Evolutionary conservation across 2,329 filamentous ascomycete genomes (phyloP).

Genomic region (Sclerotinia sclerotiorum): DNA sequence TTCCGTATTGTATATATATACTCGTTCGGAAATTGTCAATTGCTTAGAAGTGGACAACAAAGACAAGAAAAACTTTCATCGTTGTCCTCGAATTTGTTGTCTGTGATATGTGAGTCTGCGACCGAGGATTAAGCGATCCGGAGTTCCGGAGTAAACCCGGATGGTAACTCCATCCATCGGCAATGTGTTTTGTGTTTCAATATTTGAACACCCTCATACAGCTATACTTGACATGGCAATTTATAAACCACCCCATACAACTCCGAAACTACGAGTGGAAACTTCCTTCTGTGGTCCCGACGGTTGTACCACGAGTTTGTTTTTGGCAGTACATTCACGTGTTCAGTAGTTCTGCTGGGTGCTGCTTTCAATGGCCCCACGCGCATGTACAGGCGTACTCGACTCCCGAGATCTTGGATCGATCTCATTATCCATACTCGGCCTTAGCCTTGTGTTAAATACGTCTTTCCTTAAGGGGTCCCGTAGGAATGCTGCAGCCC

Average conservation of each 20-base stretch:
- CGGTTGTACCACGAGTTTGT: neutral
- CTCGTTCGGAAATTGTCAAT: neutral
- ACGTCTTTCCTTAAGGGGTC: neutral
- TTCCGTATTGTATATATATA: neutral
- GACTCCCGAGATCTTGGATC: conserved; percentile 8
- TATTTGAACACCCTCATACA: neutral
- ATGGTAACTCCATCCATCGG: neutral
- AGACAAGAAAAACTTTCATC: neutral
- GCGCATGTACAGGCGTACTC: neutral
- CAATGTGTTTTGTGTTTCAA: neutral
- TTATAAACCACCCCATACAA: neutral
- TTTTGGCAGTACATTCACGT: neutral
- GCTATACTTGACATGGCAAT: neutral
- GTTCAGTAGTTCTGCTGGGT: neutral
- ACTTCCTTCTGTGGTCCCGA: neutral
- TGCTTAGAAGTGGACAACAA: neutral
- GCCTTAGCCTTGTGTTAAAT: neutral
- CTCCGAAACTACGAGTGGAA: neutral
- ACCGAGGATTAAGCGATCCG: neutral
- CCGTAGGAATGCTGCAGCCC: neutral
- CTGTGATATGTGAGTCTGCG: neutral
- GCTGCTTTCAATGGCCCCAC: neutral
- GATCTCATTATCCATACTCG: neutral
- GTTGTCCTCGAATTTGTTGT: neutral
- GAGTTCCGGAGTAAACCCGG: neutral